A percentile compares a stretch with the other conserved stretches of the same genome.
Evolutionary conservation across 2,329 filamentous ascomycete genomes (phyloP).

Genomic region (Seiridium cupressi): DNA sequence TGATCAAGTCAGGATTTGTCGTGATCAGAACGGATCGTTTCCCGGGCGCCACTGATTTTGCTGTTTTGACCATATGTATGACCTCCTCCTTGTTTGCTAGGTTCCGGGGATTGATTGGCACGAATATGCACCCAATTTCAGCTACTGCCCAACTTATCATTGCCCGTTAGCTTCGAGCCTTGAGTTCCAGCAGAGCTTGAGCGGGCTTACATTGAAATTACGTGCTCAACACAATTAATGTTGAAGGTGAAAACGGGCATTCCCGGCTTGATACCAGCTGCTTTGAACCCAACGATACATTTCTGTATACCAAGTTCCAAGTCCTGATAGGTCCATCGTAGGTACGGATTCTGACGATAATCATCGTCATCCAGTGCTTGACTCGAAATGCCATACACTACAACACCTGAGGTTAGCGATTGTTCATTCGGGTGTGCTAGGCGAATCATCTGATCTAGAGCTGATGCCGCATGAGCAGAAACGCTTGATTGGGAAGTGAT

Average conservation of each 20-base stretch:
- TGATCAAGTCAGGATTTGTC: neutral
- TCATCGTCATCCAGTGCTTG: slow-evolving; percentile 1
- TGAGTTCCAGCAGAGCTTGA: neutral
- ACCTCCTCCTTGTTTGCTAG: slow-evolving; percentile 4
- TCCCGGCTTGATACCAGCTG: neutral
- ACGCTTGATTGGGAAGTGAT: too few species aligned
- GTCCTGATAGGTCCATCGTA: neutral
- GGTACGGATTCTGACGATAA: slow-evolving; percentile 1
- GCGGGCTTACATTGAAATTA: neutral
- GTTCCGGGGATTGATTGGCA: slow-evolving; percentile 4
- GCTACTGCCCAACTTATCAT: neutral
- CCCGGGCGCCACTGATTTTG: neutral
- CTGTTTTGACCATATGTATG: slow-evolving; percentile 3
- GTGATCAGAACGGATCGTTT: neutral
- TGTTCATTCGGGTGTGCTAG: too few species aligned
- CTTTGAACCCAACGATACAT: neutral
- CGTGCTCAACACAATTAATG: neutral
- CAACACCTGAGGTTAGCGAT: too few species aligned
- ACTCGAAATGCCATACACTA: neutral
- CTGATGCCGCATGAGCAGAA: too few species aligned
- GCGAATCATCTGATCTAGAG: too few species aligned
- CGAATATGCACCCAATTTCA: neutral
- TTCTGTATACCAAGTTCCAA: neutral
- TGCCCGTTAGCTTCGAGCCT: neutral
- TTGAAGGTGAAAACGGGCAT: slow-evolving; percentile 5